These are phyloP conservation scores for Lanzia echinophila DNA, from an alignment of 2,329 filamentous ascomycete species.

Conservation along the genomic window DNA sequence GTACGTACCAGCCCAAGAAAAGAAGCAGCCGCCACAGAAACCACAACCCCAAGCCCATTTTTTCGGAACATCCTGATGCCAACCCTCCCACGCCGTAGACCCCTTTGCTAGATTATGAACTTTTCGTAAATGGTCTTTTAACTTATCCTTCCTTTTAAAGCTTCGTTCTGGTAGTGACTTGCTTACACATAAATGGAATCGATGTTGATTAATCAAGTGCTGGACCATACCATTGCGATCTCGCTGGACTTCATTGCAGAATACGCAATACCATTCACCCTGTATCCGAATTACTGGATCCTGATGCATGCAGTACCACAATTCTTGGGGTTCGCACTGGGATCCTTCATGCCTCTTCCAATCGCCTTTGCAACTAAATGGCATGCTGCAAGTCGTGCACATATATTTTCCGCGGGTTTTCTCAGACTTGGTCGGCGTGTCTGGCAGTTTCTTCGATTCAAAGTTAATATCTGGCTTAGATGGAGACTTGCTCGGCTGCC, in stretches of 20 bases:
- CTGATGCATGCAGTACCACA: constrained; percentile 19
- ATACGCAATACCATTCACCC: constrained; percentile 15
- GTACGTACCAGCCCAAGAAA: constrained; percentile 21
- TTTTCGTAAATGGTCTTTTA: constrained; percentile 21
- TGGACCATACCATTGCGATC: constrained; percentile 11
- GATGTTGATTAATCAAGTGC: constrained; percentile 16
- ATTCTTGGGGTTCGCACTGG: constrained; percentile 18
- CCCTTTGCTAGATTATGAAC: constrained; percentile 15
- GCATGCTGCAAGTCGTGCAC: constrained; percentile 16
- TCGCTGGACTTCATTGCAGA: constrained; percentile 11
- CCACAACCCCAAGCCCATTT: constrained; percentile 24
- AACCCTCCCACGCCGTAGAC: constrained; percentile 14
- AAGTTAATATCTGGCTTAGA: not conserved
- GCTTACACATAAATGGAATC: constrained; percentile 14
- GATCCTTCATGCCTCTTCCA: constrained; percentile 22
- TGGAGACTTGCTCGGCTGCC: not conserved
- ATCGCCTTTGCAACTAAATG: constrained; percentile 20
- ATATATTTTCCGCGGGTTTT: constrained; percentile 11
- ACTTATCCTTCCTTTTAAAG: constrained; percentile 19
- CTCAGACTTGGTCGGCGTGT: not conserved
- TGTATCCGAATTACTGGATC: constrained; percentile 7
- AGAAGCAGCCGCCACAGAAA: constrained; percentile 18
- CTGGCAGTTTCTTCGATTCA: not conserved
- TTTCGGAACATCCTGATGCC: constrained; percentile 14
- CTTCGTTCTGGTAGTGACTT: constrained; percentile 11